A percentile compares a stretch with the other conserved stretches of the same genome.
These are phyloP conservation scores for Colletotrichum navitas DNA, from an alignment of 2,329 filamentous ascomycete genomes.

Conservation along the genomic window DNA sequence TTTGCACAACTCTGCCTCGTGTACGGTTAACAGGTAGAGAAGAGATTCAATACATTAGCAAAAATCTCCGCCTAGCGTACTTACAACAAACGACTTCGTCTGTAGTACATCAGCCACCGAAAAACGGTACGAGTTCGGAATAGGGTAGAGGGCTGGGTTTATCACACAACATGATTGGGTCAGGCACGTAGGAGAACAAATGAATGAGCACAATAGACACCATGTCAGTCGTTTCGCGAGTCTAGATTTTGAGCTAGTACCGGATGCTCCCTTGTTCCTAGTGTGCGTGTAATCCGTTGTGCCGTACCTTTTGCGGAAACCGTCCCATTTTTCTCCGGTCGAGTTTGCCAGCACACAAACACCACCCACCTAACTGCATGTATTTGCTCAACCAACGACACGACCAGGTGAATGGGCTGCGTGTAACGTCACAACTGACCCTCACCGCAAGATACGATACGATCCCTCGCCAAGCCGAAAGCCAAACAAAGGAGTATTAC, in stretches of 20 bases:
- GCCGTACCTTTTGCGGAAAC: no score
- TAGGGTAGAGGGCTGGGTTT: no score
- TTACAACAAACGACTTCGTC: background rate
- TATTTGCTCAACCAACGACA: background rate
- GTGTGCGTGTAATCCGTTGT: no score
- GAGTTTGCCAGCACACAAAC: background rate
- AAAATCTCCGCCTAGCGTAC: background rate
- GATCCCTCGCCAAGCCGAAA: background rate
- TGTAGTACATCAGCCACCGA: background rate
- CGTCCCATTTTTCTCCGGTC: background rate
- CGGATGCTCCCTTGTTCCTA: no score
- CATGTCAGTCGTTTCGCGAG: no score
- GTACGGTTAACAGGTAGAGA: no score
- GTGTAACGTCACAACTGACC: background rate
- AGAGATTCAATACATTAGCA: accelerated
- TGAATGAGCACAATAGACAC: background rate
- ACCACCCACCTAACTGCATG: background rate
- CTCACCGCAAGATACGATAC: background rate
- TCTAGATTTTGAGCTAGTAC: no score
- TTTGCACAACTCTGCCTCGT: background rate
- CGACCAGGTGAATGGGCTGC: no score
- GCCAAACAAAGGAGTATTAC: background rate
- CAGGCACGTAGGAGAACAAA: background rate
- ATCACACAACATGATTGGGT: background rate
- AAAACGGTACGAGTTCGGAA: no score